phyloP scores from a whole-genome alignment of 2,329 filamentous ascomycete genomes.

The Aspergillus texensis region DNA sequence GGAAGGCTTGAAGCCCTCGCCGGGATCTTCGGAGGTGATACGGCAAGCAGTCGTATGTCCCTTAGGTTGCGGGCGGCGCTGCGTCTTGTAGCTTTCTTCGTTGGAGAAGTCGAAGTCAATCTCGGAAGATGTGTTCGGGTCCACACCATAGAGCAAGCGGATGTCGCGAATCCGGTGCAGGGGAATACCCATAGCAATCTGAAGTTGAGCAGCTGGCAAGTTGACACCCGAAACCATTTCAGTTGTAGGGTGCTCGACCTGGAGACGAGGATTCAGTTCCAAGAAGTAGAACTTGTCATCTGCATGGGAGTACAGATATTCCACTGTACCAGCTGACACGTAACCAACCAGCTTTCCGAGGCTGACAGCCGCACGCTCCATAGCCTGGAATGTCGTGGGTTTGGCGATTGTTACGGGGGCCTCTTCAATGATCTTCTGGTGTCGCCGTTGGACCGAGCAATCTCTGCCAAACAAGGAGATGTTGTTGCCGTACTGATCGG shows the following conservation, averaged over 20 bases:
- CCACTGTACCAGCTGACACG: conserved; percentile 96
- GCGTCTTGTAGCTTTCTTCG: conserved; percentile 77
- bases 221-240: conserved; percentile 99
- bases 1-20: conserved; percentile 99
- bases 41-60: conserved; percentile 97
- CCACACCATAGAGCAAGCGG: conserved; percentile 90
- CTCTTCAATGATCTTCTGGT: conserved; percentile 99
- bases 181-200: conserved; percentile 98
- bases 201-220: conserved; percentile 92
- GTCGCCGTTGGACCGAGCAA: conserved; percentile 95
- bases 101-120: conserved; percentile 98
- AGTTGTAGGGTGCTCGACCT: conserved; percentile 98
- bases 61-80: conserved; percentile 89
- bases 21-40: conserved; percentile 98
- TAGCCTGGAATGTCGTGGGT: conserved; percentile 82
- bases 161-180: conserved; percentile 96
- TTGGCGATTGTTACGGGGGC: conserved; percentile 96
- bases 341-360: conserved; percentile 94
- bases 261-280: conserved; percentile 96
- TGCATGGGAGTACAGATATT: conserved; percentile 96
- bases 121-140: conserved; percentile 79
- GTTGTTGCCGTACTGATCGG: conserved; percentile 99
- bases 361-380: conserved; percentile 95
- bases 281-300: conserved; percentile 99
- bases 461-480: conserved; percentile 98